These are phyloP conservation scores for Stachybotrys chartarum DNA, from an alignment of 2,329 filamentous ascomycete genomes.

Conservation along the genomic window DNA sequence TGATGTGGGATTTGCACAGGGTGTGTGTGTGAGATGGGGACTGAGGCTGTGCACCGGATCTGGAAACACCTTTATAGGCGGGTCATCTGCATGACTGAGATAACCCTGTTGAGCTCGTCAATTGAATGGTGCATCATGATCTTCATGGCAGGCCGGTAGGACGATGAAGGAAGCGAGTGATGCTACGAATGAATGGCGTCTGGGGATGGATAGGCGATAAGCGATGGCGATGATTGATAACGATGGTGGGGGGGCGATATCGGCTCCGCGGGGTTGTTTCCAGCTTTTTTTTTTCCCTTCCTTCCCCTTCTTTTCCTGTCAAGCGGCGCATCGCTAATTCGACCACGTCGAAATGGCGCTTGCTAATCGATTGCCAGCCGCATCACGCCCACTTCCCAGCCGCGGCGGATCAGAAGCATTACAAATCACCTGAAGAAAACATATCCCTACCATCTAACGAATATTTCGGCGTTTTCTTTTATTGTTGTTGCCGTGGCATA, in stretches of 20 bases:
- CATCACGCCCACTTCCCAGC: not conserved
- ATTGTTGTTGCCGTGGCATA: not conserved
- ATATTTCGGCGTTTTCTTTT: not conserved
- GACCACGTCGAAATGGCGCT: not conserved
- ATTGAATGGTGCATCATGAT: too few species aligned
- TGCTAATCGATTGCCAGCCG: not conserved
- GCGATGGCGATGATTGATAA: too few species aligned
- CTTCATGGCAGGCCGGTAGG: too few species aligned
- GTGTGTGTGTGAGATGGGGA: not conserved
- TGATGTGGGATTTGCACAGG: too few species aligned
- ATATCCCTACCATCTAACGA: not conserved
- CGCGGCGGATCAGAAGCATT: not conserved
- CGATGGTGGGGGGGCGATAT: too few species aligned
- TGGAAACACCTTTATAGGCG: not conserved
- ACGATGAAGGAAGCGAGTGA: too few species aligned
- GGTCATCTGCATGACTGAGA: not conserved
- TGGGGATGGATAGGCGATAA: too few species aligned
- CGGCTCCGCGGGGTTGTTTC: not conserved
- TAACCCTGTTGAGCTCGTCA: too few species aligned
- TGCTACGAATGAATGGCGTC: too few species aligned
- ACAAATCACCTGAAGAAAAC: not conserved
- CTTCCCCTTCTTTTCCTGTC: not conserved
- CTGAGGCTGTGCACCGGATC: not conserved
- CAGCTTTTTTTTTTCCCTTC: not conserved
- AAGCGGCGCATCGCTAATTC: not conserved